Percentiles rank a stretch among this genome's conserved stretches.
phyloP scores from a whole-genome alignment of 192 early-diverging fungal species.

The Coemansia sp. region DNA sequence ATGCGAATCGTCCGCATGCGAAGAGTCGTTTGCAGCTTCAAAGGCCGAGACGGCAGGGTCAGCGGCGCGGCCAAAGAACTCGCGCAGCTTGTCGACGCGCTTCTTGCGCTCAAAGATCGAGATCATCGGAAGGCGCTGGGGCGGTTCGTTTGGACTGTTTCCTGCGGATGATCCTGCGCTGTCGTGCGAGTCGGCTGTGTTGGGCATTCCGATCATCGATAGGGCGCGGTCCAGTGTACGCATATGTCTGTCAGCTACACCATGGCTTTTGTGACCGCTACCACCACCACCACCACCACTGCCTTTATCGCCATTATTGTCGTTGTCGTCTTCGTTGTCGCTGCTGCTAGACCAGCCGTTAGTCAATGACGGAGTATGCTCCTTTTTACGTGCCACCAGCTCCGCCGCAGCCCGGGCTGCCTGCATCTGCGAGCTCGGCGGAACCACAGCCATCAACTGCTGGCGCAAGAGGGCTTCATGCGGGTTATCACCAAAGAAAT shows the following conservation, averaged over 20 bases:
- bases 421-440: slow-evolving; percentile 44
- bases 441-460: slow-evolving; percentile 55
- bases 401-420: slow-evolving; percentile 46
- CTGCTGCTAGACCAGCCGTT: slow-evolving; percentile 31
- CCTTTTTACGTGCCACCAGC: slow-evolving; percentile 41
- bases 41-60: background rate
- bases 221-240: slow-evolving; percentile 40
- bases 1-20: slow-evolving; percentile 6
- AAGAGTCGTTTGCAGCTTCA: background rate
- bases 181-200: slow-evolving; percentile 30
- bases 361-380: background rate
- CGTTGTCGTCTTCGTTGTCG: slow-evolving; percentile 12
- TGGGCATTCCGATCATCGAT: slow-evolving; percentile 53
- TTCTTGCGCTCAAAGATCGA: slow-evolving; percentile 42
- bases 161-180: slow-evolving; percentile 16
- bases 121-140: slow-evolving; percentile 3
- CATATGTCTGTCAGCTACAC: slow-evolving; percentile 15
- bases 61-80: slow-evolving; percentile 54
- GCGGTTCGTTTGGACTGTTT: background rate
- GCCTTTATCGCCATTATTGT: background rate
- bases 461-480: slow-evolving; percentile 57
- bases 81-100: slow-evolving; percentile 54
- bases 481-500: slow-evolving; percentile 69
- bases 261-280: background rate
- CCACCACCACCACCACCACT: slow-evolving; percentile 8